A percentile compares a stretch with the other conserved stretches of the same genome.
Conservation (phyloP, 768 basidiomycete genomes). For the Amanita fuliginea region DNA sequence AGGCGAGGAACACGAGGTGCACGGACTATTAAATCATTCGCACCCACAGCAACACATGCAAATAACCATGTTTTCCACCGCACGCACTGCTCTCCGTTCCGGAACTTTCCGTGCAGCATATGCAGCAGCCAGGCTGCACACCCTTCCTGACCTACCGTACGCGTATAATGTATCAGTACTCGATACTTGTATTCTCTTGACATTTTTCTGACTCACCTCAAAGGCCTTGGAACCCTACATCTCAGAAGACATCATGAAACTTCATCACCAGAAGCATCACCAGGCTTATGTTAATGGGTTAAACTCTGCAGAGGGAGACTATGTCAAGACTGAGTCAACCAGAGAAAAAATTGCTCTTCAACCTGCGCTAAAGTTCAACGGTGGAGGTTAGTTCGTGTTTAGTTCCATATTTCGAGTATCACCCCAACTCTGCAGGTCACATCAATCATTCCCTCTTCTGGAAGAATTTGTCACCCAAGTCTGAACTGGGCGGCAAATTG, state of each 20-base stretch:
- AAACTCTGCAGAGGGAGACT: slow-evolving; percentile 86
- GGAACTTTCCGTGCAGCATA: slow-evolving; percentile 21
- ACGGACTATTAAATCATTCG: not conserved
- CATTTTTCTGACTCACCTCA: not conserved
- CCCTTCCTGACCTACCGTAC: slow-evolving; percentile 73
- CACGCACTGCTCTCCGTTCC: slow-evolving; percentile 32
- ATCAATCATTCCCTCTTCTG: slow-evolving; percentile 97
- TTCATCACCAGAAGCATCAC: slow-evolving; percentile 89
- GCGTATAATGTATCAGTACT: slow-evolving; percentile 48
- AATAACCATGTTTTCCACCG: slow-evolving; percentile 34
- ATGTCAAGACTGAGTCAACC: slow-evolving; percentile 49
- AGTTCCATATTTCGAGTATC: not conserved
- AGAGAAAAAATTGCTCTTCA: slow-evolving; percentile 79
- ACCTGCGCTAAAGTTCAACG: slow-evolving; percentile 92
- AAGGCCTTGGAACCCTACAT: slow-evolving; percentile 91
- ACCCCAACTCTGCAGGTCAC: slow-evolving; percentile 44
- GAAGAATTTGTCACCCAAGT: slow-evolving; percentile 84
- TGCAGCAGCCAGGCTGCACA: slow-evolving; percentile 45
- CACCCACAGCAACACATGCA: not conserved
- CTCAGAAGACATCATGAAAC: slow-evolving; percentile 83
- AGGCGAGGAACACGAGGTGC: not conserved
- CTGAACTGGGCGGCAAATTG: slow-evolving; percentile 53
- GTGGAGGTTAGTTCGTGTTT: slow-evolving; percentile 57
- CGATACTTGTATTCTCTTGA: not conserved
- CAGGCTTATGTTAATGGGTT: slow-evolving; percentile 91